phyloP scores from a whole-genome alignment of 176 grass and related monocot genomes.

The Phragmites australis region DNA sequence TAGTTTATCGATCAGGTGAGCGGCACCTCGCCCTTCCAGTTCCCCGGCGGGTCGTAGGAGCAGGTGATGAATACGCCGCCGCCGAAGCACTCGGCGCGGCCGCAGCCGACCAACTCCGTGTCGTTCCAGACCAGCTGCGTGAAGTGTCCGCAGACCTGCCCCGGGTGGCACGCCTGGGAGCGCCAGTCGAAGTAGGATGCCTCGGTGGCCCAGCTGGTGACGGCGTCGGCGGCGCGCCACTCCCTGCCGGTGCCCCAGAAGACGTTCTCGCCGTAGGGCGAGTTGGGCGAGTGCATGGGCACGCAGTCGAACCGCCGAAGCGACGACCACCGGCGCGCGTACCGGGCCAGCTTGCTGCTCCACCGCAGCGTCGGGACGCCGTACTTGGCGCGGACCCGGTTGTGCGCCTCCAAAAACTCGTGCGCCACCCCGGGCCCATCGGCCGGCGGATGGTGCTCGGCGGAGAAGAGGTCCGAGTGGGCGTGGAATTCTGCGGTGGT shows the following conservation, averaged over 20 bases:
- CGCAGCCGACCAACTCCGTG: slow-evolving; percentile 48
- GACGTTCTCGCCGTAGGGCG: slow-evolving; percentile 48
- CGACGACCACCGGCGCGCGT: slow-evolving; percentile 58
- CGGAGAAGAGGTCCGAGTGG: not conserved
- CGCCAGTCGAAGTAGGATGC: slow-evolving; percentile 45
- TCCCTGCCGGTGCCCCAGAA: slow-evolving; percentile 42
- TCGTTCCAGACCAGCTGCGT: slow-evolving; percentile 55
- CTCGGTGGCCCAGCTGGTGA: slow-evolving; percentile 45
- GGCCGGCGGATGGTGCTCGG: not conserved
- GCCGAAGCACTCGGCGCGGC: slow-evolving; percentile 39
- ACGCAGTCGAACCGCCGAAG: slow-evolving; percentile 46
- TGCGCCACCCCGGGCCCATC: slow-evolving; percentile 34
- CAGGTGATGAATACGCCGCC: slow-evolving; percentile 55
- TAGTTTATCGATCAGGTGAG: too few relatives aligned
- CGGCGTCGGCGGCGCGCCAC: slow-evolving; percentile 40
- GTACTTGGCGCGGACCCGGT: slow-evolving; percentile 43
- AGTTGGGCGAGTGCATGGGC: slow-evolving; percentile 32
- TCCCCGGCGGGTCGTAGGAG: slow-evolving; percentile 56
- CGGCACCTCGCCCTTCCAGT: slow-evolving; percentile 54
- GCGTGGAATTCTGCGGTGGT: not conserved
- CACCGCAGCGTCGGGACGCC: slow-evolving; percentile 39
- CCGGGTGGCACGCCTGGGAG: slow-evolving; percentile 38
- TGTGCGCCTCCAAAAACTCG: slow-evolving; percentile 63
- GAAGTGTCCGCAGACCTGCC: slow-evolving; percentile 61
- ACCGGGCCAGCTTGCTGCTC: slow-evolving; percentile 47